Evolutionary conservation across 2,329 filamentous ascomycete species (phyloP).

Genomic region (Fusarium nisikadoi): DNA sequence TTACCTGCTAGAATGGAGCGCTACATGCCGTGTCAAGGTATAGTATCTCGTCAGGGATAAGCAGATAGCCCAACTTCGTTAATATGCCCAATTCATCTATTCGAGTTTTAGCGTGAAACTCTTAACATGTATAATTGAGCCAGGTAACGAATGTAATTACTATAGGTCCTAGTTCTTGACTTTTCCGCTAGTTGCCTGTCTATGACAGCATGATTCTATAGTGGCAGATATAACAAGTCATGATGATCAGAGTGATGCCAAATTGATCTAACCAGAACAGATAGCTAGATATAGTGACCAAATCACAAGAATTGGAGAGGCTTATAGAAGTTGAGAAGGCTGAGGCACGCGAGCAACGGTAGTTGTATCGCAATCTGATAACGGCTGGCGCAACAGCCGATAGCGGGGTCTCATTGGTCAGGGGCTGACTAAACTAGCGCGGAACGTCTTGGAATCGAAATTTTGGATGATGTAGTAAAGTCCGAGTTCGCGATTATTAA

Average conservation of each 20-base stretch:
- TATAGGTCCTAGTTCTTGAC: background rate
- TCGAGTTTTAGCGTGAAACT: background rate
- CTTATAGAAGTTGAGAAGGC: background rate
- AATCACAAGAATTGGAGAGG: background rate
- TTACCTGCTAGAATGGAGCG: fast-evolving
- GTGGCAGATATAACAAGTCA: background rate
- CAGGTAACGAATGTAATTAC: background rate
- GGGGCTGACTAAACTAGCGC: slow-evolving; percentile 25
- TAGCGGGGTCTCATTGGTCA: slow-evolving; percentile 17
- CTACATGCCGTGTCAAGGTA: no score
- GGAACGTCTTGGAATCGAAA: slow-evolving; percentile 39
- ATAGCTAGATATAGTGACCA: background rate
- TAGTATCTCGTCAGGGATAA: no score
- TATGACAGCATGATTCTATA: background rate
- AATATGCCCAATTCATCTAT: background rate
- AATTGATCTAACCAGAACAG: background rate
- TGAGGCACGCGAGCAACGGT: slow-evolving; percentile 29
- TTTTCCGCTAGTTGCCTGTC: background rate
- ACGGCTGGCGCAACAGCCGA: slow-evolving; percentile 17
- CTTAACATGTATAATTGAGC: background rate
- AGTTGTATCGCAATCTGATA: slow-evolving; percentile 40
- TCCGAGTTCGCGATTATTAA: slow-evolving; percentile 49
- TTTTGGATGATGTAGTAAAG: slow-evolving; percentile 47
- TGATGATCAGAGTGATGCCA: background rate
- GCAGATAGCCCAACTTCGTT: background rate